Percentiles rank a stretch among this genome's conserved stretches.
These are phyloP conservation scores for Colletotrichum theobromicola DNA, from an alignment of 2,329 filamentous ascomycete species.

Conservation along the genomic window DNA sequence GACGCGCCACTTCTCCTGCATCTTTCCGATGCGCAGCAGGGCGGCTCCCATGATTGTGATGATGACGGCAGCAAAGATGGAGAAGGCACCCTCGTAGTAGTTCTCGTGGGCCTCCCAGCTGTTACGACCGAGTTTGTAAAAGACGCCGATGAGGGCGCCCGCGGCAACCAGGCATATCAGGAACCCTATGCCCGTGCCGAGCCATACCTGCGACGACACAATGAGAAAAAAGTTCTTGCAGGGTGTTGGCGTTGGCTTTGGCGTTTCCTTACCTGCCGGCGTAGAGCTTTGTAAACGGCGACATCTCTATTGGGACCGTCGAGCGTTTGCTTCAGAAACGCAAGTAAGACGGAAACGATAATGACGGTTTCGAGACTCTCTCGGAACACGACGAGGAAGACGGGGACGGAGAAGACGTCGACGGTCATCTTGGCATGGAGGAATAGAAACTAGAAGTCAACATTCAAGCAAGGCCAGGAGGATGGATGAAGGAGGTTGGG, in stretches of 20 bases:
- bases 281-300: slow-evolving; percentile 69
- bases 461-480: neutral
- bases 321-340: slow-evolving; percentile 84
- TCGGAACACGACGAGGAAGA: slow-evolving; percentile 91
- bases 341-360: slow-evolving; percentile 84
- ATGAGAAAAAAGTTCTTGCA: neutral
- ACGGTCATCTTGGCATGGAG: slow-evolving; percentile 53
- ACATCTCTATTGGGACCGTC: slow-evolving; percentile 66
- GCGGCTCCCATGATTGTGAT: slow-evolving; percentile 83
- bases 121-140: slow-evolving; percentile 71
- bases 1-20: slow-evolving; percentile 86
- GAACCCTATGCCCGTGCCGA: slow-evolving; percentile 63
- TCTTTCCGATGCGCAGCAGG: slow-evolving; percentile 80
- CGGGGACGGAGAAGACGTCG: slow-evolving; percentile 77
- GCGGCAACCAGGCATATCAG: slow-evolving; percentile 67
- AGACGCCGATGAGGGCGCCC: slow-evolving; percentile 69
- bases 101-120: slow-evolving; percentile 72
- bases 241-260: neutral
- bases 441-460: neutral
- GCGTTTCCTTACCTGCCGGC: slow-evolving; percentile 57
- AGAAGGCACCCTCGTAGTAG: slow-evolving; percentile 83
- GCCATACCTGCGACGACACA: slow-evolving; percentile 57
- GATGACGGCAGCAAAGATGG: slow-evolving; percentile 76
- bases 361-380: slow-evolving; percentile 85
- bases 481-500: neutral